These are phyloP conservation scores for Xylaria sp. DNA, from an alignment of 2,329 filamentous ascomycete genomes.

Conservation along the genomic window DNA sequence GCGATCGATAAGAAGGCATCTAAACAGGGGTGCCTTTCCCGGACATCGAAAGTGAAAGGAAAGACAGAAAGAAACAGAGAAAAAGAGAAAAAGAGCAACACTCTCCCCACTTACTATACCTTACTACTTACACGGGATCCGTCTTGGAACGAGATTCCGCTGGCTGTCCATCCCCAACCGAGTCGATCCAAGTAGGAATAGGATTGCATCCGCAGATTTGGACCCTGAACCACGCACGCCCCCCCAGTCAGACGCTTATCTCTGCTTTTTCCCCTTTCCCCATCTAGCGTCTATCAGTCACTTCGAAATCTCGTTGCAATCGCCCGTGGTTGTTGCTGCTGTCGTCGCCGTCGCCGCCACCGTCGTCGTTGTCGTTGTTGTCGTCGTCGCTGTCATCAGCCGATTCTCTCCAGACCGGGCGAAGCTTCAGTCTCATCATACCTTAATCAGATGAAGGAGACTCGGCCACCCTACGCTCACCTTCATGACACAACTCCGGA, in stretches of 20 bases:
- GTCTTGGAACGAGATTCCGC: slow-evolving; percentile 28
- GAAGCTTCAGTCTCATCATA: slow-evolving; percentile 31
- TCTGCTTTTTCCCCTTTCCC: slow-evolving; percentile 34
- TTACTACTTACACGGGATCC: neutral
- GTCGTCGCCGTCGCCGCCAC: slow-evolving; percentile 7
- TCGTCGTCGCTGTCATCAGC: slow-evolving; percentile 26
- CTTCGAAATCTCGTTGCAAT: slow-evolving; percentile 14
- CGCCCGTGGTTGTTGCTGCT: slow-evolving; percentile 12
- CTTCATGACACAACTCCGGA: slow-evolving; percentile 43
- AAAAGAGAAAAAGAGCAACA: neutral
- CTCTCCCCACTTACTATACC: neutral
- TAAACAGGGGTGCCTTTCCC: slow-evolving; percentile 1
- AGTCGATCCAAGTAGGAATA: slow-evolving; percentile 31
- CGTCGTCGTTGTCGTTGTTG: slow-evolving; percentile 13
- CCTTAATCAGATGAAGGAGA: slow-evolving; percentile 38
- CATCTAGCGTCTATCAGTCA: slow-evolving; percentile 31
- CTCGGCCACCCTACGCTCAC: slow-evolving; percentile 20
- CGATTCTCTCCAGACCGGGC: slow-evolving; percentile 29
- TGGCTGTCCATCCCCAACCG: slow-evolving; percentile 26
- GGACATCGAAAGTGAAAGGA: neutral
- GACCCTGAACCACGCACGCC: slow-evolving; percentile 38
- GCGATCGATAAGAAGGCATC: slow-evolving; percentile 2
- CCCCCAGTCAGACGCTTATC: slow-evolving; percentile 38
- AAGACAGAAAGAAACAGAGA: neutral
- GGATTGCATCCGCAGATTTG: slow-evolving; percentile 37